Evolutionary conservation across 2,329 filamentous ascomycete species (phyloP).

Genomic region (Aspergillus fijiensis): DNA sequence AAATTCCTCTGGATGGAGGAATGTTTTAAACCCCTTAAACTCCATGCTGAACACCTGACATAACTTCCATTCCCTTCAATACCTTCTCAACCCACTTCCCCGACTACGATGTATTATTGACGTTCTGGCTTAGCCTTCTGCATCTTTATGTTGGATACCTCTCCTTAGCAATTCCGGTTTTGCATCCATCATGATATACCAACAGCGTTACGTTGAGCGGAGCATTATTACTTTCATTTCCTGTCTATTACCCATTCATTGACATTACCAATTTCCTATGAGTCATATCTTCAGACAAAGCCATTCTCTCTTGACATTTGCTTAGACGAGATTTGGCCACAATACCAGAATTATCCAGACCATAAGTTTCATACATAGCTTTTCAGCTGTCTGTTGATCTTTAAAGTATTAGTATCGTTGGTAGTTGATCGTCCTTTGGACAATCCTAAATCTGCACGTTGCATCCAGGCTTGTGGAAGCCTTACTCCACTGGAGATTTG

Average conservation of each 20-base stretch:
- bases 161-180: slow-evolving; percentile 12
- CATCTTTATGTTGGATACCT: slow-evolving; percentile 8
- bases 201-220: slow-evolving; percentile 22
- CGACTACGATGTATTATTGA: slow-evolving; percentile 9
- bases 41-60: neutral
- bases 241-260: slow-evolving; percentile 10
- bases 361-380: neutral
- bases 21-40: slow-evolving; percentile 36
- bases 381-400: neutral
- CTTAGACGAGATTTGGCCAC: neutral
- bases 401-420: neutral
- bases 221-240: slow-evolving; percentile 11
- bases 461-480: too few relatives aligned
- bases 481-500: too few relatives aligned
- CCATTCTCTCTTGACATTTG: neutral
- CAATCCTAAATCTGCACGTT: too few relatives aligned
- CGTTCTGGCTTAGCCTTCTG: slow-evolving; percentile 7
- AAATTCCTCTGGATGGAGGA: slow-evolving; percentile 33
- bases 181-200: slow-evolving; percentile 21
- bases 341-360: neutral
- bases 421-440: too few relatives aligned
- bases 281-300: neutral
- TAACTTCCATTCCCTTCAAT: slow-evolving; percentile 5
- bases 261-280: slow-evolving; percentile 2
- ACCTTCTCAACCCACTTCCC: slow-evolving; percentile 1